A percentile compares a stretch with the other conserved stretches of the same genome.
These are phyloP conservation scores for Aspergillus pseudoglaucus DNA, from an alignment of 2,329 filamentous ascomycete genomes.

Conservation along the genomic window DNA sequence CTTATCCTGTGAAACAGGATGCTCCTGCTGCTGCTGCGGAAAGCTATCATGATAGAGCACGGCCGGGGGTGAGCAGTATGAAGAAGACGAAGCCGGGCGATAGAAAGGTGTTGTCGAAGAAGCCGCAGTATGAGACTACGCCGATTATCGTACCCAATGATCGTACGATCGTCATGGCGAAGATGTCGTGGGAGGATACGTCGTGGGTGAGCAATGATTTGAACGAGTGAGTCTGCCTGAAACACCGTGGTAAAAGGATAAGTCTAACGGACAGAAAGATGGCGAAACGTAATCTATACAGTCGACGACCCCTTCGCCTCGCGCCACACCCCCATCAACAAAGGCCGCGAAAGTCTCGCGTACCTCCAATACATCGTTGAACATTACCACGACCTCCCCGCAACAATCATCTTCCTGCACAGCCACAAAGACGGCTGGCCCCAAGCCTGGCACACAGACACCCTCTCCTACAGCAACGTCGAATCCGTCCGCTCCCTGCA, in stretches of 20 bases:
- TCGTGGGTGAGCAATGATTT: slow-evolving; percentile 38
- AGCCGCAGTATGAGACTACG: slow-evolving; percentile 19
- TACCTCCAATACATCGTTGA: slow-evolving; percentile 43
- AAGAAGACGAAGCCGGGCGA: neutral
- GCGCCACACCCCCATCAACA: slow-evolving; percentile 25
- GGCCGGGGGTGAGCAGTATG: slow-evolving; percentile 3
- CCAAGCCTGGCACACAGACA: slow-evolving; percentile 50
- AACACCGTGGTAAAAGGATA: neutral
- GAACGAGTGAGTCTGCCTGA: slow-evolving; percentile 30
- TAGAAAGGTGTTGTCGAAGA: slow-evolving; percentile 8
- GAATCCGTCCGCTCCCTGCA: slow-evolving; percentile 44
- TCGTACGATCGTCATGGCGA: slow-evolving; percentile 41
- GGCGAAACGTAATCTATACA: slow-evolving; percentile 39
- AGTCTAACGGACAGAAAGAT: slow-evolving; percentile 20
- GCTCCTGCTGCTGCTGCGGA: neutral
- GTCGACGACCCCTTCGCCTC: slow-evolving; percentile 27
- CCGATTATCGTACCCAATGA: slow-evolving; percentile 28
- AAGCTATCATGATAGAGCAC: neutral
- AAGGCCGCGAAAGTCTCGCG: slow-evolving; percentile 38
- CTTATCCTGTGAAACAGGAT: neutral
- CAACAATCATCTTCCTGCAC: slow-evolving; percentile 51
- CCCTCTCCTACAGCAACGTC: slow-evolving; percentile 48
- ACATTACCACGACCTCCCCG: slow-evolving; percentile 41
- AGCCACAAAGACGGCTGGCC: slow-evolving; percentile 42
- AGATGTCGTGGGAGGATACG: slow-evolving; percentile 37